These are phyloP conservation scores for Collybiopsis luxurians DNA, from an alignment of 768 basidiomycete genomes.

Conservation along the genomic window DNA sequence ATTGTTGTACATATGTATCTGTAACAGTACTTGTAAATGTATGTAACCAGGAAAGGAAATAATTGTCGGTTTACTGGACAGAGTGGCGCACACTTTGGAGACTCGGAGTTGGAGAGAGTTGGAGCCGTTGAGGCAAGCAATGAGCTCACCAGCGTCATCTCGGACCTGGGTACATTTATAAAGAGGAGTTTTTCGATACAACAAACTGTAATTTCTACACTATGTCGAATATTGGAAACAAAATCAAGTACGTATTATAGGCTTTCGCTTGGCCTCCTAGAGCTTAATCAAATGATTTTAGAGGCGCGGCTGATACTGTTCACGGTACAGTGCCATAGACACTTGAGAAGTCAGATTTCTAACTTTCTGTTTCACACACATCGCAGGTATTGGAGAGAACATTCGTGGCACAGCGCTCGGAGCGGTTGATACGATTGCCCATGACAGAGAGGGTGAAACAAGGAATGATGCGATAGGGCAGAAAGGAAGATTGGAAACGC, in stretches of 20 bases:
- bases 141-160: too few species aligned
- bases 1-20: not conserved
- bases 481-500: not conserved
- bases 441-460: not conserved
- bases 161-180: too few species aligned
- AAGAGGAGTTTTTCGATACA: too few species aligned
- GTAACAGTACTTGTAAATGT: too few species aligned
- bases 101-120: too few species aligned
- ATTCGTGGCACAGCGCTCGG: not conserved
- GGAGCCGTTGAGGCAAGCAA: too few species aligned
- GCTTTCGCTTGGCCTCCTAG: not conserved
- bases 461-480: constrained; percentile 2
- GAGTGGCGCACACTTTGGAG: too few species aligned
- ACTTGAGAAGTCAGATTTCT: not conserved
- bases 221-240: constrained; percentile 6
- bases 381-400: constrained; percentile 2
- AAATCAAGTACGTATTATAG: constrained; percentile 5
- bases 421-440: constrained; percentile 1
- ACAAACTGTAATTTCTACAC: not conserved
- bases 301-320: not conserved
- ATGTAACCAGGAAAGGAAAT: too few species aligned
- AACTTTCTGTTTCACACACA: too few species aligned
- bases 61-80: too few species aligned
- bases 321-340: not conserved
- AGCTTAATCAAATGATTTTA: not conserved